phyloP scores from a whole-genome alignment of 306 rosid genomes.

The Gastrolobium villosum region DNA sequence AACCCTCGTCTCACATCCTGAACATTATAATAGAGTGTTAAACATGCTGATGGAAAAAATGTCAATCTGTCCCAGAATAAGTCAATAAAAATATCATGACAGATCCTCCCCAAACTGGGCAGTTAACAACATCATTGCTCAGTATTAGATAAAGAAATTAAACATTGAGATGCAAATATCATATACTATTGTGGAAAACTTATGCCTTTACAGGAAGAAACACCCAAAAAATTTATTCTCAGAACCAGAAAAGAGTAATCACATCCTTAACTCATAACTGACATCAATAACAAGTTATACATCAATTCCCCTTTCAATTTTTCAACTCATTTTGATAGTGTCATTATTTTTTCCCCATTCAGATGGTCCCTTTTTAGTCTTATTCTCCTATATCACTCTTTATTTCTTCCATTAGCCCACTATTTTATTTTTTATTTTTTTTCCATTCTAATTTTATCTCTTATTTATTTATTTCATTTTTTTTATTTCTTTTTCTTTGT shows the following conservation, averaged over 20 bases:
- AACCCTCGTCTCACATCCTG: conserved; percentile 98
- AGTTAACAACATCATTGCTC: conserved; percentile 1
- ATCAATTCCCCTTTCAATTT: neutral
- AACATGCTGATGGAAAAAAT: conserved; percentile 1
- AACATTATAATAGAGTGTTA: conserved; percentile 40
- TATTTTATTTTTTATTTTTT: too few relatives aligned
- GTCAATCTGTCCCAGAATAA: conserved; percentile 5
- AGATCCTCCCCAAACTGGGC: conserved; percentile 24
- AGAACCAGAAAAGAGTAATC: neutral
- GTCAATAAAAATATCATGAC: conserved; percentile 24
- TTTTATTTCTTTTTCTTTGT: too few relatives aligned
- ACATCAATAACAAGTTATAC: conserved; percentile 11
- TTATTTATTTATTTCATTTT: too few relatives aligned
- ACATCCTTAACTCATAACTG: neutral
- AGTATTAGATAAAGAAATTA: conserved; percentile 2
- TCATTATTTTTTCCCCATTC: neutral
- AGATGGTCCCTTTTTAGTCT: too few relatives aligned
- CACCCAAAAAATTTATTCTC: neutral
- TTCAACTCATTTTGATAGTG: conserved; percentile 25
- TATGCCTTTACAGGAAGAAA: neutral
- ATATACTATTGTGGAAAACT: conserved; percentile 23
- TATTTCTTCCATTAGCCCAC: too few relatives aligned
- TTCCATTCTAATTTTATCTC: too few relatives aligned
- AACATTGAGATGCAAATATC: conserved; percentile 15
- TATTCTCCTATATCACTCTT: too few relatives aligned